Evolutionary conservation across 768 basidiomycete species (phyloP), one percentile per base, ranked within the genome.

Genomic region (Suillus spraguei): DNA sequence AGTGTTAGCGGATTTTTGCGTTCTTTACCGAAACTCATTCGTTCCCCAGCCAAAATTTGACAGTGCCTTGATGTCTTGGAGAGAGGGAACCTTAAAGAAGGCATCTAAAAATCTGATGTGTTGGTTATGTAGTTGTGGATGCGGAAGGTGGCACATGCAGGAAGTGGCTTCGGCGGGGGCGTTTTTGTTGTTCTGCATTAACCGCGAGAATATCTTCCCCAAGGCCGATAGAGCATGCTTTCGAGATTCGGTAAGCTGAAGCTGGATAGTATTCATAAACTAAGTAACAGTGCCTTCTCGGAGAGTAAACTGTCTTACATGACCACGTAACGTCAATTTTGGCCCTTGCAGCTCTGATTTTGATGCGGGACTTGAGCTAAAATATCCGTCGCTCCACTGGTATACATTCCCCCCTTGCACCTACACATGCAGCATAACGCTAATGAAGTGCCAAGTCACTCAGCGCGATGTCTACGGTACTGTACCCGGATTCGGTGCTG

Each of bases 11-110:
- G 8, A 47, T 28, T 54, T 42, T 28, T 36, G 28, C 22, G 24
- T 59, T 58, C 20, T 83, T 59, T 67, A 90, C 90, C 94, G 94
- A 67, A 83, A 90, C 66, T 92, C 88, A 72, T 97, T 97, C 1
- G 92, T 92, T 52, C 95, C 95, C 87, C 92, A 97, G 0, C 88
- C 93, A 22, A 98, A 75, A 7, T 76, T 68, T 0, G 93, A 87
- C 87, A 50, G 94, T 49, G 92, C 79, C 28, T 84, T 72, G 6
- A 94, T 74, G 1, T 84, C 89, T 55, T 76, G 80, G 32, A 97
- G 76, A 4, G 88, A 82, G 1, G 92, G 92, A 35, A 97, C 83
- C 72, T 95, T 92, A 63, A 87, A 91, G 49, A 97, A 70, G 46
- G 79, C 77, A 35, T 88, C 86, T 64, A 86, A 89, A 73, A 89